Evolutionary conservation across 768 basidiomycete species (phyloP).

Genomic region (Leccinum truebloodii): DNA sequence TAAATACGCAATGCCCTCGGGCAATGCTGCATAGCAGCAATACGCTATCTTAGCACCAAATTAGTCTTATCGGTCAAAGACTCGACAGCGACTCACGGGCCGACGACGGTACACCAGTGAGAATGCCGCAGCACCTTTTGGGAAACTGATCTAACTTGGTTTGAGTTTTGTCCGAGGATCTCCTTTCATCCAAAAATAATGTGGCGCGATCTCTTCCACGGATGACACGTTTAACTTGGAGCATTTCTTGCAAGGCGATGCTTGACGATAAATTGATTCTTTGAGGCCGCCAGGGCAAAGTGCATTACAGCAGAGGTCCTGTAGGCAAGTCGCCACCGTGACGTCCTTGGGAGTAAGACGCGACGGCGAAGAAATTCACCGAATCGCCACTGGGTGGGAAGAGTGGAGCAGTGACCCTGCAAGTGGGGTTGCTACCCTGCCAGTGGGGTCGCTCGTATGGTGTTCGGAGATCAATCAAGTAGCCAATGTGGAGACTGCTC

Average conservation of each 20-base stretch:
- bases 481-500: neutral
- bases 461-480: neutral
- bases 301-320: neutral
- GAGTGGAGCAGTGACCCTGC: neutral
- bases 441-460: neutral
- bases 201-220: neutral
- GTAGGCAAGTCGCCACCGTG: neutral
- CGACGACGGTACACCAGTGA: slow-evolving; percentile 23
- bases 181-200: slow-evolving; percentile 4
- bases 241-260: slow-evolving; percentile 4
- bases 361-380: neutral
- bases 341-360: neutral
- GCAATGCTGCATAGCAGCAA: slow-evolving; percentile 20
- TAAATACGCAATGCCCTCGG: neutral
- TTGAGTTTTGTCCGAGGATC: neutral
- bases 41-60: slow-evolving; percentile 19
- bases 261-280: neutral
- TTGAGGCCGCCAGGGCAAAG: neutral
- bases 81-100: slow-evolving; percentile 15
- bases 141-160: slow-evolving; percentile 15
- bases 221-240: slow-evolving; percentile 1
- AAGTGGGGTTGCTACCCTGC: neutral
- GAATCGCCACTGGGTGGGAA: neutral
- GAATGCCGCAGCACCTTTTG: slow-evolving; percentile 29
- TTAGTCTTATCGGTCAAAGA: neutral